Evolutionary conservation across 805 yeast species (phyloP), one percentile per base, ranked within the genome.

Genomic region (Ogataea paradorogensis): DNA sequence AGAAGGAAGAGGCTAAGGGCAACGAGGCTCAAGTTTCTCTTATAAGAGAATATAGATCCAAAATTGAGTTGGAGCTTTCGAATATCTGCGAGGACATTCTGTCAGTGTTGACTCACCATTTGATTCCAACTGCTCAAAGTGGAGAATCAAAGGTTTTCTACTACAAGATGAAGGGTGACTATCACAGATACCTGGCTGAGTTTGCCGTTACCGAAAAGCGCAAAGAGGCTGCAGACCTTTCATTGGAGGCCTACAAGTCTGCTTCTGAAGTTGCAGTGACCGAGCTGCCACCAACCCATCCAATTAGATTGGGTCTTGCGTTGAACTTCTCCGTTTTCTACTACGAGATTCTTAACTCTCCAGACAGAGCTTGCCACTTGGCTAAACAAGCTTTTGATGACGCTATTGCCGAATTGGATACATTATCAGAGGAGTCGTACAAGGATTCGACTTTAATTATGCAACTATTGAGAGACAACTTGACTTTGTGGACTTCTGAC

Each of bases 341-440:
- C 80, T 91, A 91, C 66, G 99, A 91, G 76, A 95, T 93, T 63
- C 84, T 90, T 70, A 90, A 91, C 71, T 86, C 96, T 45, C 98
- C 99, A 59, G 97, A 91, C 67, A 87, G 95, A 70, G 99, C 99
- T 56, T 91, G 99, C 70, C 95, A 90, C 67, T 80, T 91, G 67
- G 99, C 99, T 61, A 93, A 91, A 71, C 96, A 91, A 73, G 98
- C 99, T 27, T 91, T 93, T 58, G 99, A 91, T 69, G 98, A 91
- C 64, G 99, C 99, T 51, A 95, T 91, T 65, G 96, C 99, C 51
- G 98, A 93, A 73, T 80, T 91, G 66, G 99, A 91, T 72, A 87
- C 97, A 53, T 77, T 91, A 64, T 86, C 95, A 32, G 99, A 91
- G 73, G 99, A 91, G 74, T 85, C 96, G 54, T 91, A 93, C 82